These are phyloP conservation scores for Quercus aquifolioides DNA, from an alignment of 306 rosid genomes.

Conservation along the genomic window DNA sequence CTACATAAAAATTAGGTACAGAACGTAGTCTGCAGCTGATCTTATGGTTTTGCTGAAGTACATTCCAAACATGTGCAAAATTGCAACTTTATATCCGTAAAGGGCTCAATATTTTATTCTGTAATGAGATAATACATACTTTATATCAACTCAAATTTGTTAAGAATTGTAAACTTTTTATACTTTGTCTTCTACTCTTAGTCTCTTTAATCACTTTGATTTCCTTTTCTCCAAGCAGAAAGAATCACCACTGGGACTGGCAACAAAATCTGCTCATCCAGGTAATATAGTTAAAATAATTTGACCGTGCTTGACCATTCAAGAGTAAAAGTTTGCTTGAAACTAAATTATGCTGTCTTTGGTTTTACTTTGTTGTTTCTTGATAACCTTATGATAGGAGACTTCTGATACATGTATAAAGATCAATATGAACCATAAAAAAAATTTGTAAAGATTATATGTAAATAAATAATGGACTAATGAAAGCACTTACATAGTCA, in stretches of 20 bases:
- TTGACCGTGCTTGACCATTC: background rate
- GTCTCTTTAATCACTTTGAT: background rate
- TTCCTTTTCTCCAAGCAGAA: slow-evolving; percentile 49
- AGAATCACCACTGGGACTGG: slow-evolving; percentile 68
- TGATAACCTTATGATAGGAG: background rate
- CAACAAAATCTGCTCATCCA: slow-evolving; percentile 89
- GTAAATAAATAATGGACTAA: background rate
- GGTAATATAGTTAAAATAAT: slow-evolving; percentile 35
- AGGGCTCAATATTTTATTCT: too few species aligned
- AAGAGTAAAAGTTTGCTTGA: background rate
- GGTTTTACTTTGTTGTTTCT: background rate
- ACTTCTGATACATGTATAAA: background rate
- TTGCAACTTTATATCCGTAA: too few species aligned
- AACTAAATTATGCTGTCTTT: background rate
- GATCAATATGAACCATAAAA: background rate
- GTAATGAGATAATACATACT: background rate
- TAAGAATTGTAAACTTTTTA: background rate
- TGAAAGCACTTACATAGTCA: background rate
- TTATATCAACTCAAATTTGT: background rate
- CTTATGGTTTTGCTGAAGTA: too few species aligned
- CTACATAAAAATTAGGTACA: background rate
- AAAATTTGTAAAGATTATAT: too few species aligned
- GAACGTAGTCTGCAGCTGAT: too few species aligned
- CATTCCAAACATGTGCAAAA: too few species aligned
- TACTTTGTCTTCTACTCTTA: background rate